Base-by-base conservation (phyloP, 2,329 filamentous ascomycete genomes). In the Claviceps spartinae region DNA sequence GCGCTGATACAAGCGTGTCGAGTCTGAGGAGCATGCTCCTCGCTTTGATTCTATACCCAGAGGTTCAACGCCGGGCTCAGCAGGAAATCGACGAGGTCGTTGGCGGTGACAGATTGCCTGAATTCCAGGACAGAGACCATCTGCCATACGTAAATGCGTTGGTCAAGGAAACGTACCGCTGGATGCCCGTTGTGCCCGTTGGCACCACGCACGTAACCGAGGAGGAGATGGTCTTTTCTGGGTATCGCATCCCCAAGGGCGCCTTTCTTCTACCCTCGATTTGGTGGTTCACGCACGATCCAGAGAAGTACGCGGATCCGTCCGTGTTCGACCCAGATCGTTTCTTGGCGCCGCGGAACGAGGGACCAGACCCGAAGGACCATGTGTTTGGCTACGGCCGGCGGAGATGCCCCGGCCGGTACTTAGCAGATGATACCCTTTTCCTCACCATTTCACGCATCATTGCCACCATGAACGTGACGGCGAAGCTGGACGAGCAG, bases 231-330 rank as follows among this genome's bases (percentile, higher is more conserved):
- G 43, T 40, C 0, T 62, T 56, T 24, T 47, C 52, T 1, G 59
- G 60, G 0, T 62, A 58, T 26, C 50, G 45, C 0, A 63, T 68
- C 6, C 65, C 66, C 0, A 60, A 62, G 22, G 60, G 59, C 1
- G 50, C 64, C 0, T 42, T 56, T 6, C 36, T 66, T 3, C 49
- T 67, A 3, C 56, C 54, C 3, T 56, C 58, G 1, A 52, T 61
- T 5, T 66, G 61, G 61, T 63, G 58, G 22, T 56, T 68, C 16
- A 75, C 82, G 24, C 84, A 87, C 63, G 84, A 88, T 59, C 77
- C 80, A 2, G 78, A 82, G 38, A 79, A 78, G 1, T 87, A 88
- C 62, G 71, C 77, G 0, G 49, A 66, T 9, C 67, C 67, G 0
- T 54, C 54, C 4, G 14, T 24, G 1, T 71, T 71, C 22, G 57